Evolutionary conservation across 2,329 filamentous ascomycete genomes (phyloP).

Genomic region (Phoma herbarum): DNA sequence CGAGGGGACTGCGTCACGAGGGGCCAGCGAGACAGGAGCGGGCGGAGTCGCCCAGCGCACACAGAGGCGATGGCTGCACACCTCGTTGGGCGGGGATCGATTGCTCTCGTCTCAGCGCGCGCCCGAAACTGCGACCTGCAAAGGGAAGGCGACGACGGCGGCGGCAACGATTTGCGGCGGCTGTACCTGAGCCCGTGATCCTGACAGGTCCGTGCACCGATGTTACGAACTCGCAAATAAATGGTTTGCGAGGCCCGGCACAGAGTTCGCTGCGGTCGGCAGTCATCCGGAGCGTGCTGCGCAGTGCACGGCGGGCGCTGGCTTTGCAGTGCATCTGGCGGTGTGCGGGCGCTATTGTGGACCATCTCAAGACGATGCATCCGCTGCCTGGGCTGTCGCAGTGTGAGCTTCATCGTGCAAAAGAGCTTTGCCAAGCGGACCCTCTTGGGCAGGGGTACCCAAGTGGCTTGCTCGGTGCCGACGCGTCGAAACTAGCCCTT

Average conservation of each 20-base stretch:
- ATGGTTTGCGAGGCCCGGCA: background rate
- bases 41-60: slow-evolving; percentile 11
- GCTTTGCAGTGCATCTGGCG: slow-evolving; percentile 9
- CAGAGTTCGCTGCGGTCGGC: background rate
- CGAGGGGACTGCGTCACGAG: slow-evolving; percentile 21
- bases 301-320: background rate
- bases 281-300: slow-evolving; percentile 1
- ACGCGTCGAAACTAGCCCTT: slow-evolving; percentile 20
- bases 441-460: slow-evolving; percentile 8
- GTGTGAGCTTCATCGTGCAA: slow-evolving; percentile 21
- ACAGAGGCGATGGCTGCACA: slow-evolving; percentile 4
- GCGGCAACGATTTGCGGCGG: slow-evolving; percentile 32
- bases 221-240: slow-evolving; percentile 27
- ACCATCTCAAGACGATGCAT: slow-evolving; percentile 18
- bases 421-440: slow-evolving; percentile 5
- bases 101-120: slow-evolving; percentile 21
- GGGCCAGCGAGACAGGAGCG: slow-evolving; percentile 1
- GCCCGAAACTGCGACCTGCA: slow-evolving; percentile 32
- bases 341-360: slow-evolving; percentile 12
- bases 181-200: slow-evolving; percentile 21
- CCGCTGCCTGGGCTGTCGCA: slow-evolving; percentile 24
- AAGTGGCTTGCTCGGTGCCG: slow-evolving; percentile 5
- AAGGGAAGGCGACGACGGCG: slow-evolving; percentile 31
- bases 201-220: slow-evolving; percentile 13
- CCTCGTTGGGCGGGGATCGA: slow-evolving; percentile 9